phyloP scores from a whole-genome alignment of 345 rosid genomes.

The Corchorus capsularis region DNA sequence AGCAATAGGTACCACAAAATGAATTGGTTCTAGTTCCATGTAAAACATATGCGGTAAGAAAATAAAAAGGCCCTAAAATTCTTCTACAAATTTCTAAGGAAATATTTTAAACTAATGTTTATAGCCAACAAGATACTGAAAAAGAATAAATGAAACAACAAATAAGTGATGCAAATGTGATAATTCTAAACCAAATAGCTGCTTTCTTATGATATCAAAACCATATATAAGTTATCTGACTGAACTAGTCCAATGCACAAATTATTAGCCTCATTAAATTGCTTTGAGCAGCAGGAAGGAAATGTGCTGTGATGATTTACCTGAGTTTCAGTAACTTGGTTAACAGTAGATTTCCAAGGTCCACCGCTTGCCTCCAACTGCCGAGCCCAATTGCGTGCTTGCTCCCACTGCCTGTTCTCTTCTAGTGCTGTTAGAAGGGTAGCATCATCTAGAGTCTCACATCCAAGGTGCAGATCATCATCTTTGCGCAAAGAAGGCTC shows the following conservation, averaged over 20 bases:
- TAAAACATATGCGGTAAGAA: neutral
- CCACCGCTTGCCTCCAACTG: conserved; percentile 90
- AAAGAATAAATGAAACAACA: neutral
- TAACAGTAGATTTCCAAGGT: conserved; percentile 81
- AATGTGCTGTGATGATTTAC: conserved; percentile 35
- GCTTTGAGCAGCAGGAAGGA: neutral
- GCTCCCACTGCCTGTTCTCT: conserved; percentile 89
- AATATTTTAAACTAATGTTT: neutral
- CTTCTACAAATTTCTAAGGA: neutral
- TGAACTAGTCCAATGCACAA: conserved; percentile 6
- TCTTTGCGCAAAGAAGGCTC: conserved; percentile 83
- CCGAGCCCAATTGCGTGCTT: conserved; percentile 98
- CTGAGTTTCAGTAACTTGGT: conserved; percentile 97
- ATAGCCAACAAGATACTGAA: neutral
- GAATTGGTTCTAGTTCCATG: neutral
- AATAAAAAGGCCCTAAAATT: neutral
- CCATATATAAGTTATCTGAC: neutral
- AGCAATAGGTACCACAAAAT: neutral
- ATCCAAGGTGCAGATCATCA: conserved; percentile 68
- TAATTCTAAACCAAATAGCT: neutral
- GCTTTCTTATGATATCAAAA: neutral
- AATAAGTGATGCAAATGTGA: neutral
- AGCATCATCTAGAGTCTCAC: conserved; percentile 85
- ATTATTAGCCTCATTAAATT: neutral
- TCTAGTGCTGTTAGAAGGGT: conserved; percentile 83